Conservation (phyloP, 2,329 filamentous ascomycete genomes). For the Alternaria ventricosa region DNA sequence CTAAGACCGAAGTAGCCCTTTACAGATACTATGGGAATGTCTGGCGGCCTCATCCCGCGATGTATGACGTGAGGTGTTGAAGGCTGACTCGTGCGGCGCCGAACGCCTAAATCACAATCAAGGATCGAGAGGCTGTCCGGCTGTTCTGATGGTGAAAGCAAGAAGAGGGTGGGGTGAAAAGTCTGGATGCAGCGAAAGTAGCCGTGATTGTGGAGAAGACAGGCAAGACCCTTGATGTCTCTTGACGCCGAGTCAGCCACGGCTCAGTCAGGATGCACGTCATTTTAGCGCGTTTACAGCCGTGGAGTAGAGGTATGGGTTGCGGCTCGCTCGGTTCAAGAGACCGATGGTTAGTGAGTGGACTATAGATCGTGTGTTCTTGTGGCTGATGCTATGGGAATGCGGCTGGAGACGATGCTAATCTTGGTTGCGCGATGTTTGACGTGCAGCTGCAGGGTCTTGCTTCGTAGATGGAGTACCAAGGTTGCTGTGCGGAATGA, state of each 20-base stretch:
- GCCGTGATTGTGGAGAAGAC: constrained; percentile 24
- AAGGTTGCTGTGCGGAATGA: neutral
- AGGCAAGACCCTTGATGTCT: constrained; percentile 22
- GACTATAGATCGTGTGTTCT: constrained; percentile 10
- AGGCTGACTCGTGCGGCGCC: constrained; percentile 11
- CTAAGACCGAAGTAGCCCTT: neutral
- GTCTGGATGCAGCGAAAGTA: constrained; percentile 19
- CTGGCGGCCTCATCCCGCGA: neutral
- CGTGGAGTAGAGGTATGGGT: constrained; percentile 21
- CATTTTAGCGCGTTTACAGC: constrained; percentile 28
- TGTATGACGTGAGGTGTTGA: neutral
- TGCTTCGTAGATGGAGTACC: neutral
- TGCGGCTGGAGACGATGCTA: neutral
- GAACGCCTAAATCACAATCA: constrained; percentile 5
- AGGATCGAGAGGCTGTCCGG: constrained; percentile 3
- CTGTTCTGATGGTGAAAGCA: constrained; percentile 3
- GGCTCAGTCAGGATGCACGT: constrained; percentile 29
- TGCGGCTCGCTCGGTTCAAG: constrained; percentile 23
- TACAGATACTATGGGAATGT: neutral
- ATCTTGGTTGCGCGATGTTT: neutral
- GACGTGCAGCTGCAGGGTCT: constrained; percentile 13
- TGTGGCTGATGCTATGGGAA: constrained; percentile 6
- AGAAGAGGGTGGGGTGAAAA: constrained; percentile 23
- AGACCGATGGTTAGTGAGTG: constrained; percentile 19
- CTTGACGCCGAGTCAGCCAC: constrained; percentile 14